Percentiles rank a stretch among this genome's conserved stretches.
Conservation (phyloP, 2,329 filamentous ascomycete genomes). For the Xylariaceae sp. region DNA sequence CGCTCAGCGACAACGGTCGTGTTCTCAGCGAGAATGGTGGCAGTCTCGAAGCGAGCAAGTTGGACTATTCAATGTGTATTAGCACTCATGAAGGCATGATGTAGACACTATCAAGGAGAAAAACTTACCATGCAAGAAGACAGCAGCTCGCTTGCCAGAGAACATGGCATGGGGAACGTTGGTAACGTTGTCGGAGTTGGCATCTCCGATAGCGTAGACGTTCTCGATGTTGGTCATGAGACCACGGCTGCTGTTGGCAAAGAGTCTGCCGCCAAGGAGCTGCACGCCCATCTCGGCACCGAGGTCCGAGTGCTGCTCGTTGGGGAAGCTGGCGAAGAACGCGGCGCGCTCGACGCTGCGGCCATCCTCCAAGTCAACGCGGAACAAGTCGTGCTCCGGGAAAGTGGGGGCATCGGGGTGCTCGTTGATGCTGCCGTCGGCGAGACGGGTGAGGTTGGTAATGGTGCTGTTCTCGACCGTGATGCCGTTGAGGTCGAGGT, state of each 20-base stretch:
- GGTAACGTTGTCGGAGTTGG: constrained; percentile 54
- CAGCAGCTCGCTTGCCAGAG: constrained; percentile 53
- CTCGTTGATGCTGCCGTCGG: constrained; percentile 34
- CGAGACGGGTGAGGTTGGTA: constrained; percentile 41
- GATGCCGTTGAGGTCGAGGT: constrained; percentile 47
- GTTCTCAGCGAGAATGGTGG: constrained; percentile 32
- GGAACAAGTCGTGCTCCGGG: constrained; percentile 51
- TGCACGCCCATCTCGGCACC: constrained; percentile 44
- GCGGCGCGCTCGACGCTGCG: constrained; percentile 41
- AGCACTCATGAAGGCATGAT: background rate
- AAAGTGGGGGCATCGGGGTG: constrained; percentile 39
- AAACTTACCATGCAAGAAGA: constrained; percentile 51
- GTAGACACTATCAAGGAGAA: background rate
- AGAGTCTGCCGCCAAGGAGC: constrained; percentile 41
- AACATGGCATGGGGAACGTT: constrained; percentile 59
- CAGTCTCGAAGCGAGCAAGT: constrained; percentile 38
- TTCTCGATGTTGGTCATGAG: constrained; percentile 48
- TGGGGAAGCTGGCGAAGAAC: constrained; percentile 46
- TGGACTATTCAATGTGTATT: constrained; percentile 31
- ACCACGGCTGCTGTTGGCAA: constrained; percentile 37
- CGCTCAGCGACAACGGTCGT: constrained; percentile 31
- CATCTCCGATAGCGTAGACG: constrained; percentile 55
- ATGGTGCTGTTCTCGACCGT: constrained; percentile 54
- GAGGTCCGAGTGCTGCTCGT: constrained; percentile 44
- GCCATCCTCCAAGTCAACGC: constrained; percentile 45